Percentiles rank a stretch among this genome's conserved stretches.
These are phyloP conservation scores for Echeveria elegans DNA, from an alignment of 164 flowering plant species.

Conservation along the genomic window DNA sequence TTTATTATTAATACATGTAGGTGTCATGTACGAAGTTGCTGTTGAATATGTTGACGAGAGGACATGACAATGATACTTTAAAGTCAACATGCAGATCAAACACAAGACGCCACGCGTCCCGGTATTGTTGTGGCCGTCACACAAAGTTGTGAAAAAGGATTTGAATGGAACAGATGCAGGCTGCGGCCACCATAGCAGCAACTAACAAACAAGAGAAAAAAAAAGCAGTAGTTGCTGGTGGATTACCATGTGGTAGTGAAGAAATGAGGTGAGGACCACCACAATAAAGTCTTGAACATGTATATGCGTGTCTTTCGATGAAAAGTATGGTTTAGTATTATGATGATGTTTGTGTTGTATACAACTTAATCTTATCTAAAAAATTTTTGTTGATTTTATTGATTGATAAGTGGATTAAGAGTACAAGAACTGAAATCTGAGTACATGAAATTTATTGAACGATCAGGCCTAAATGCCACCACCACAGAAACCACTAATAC, in stretches of 20 bases:
- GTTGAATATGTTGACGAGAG: not conserved
- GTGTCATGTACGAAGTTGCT: not conserved
- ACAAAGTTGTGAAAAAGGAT: not conserved
- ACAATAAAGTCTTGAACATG: not conserved
- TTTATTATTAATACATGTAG: not conserved
- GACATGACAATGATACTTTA: no score
- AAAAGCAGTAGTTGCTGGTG: not conserved
- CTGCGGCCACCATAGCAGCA: constrained; percentile 2
- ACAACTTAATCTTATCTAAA: not conserved
- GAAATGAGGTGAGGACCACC: not conserved
- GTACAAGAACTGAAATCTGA: no score
- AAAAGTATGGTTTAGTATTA: not conserved
- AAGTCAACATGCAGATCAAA: constrained; percentile 1
- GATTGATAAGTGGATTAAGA: no score
- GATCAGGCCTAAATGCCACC: no score
- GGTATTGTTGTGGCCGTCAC: not conserved
- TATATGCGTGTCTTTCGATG: not conserved
- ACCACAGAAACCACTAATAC: no score
- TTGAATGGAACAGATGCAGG: constrained; percentile 2
- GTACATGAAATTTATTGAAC: no score
- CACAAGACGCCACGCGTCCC: not conserved
- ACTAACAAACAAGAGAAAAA: not conserved
- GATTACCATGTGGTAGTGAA: not conserved
- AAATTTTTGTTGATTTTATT: no score
- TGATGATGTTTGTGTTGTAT: not conserved